Evolutionary conservation across 768 basidiomycete species (phyloP), one percentile per base, ranked within the genome.

Genomic region (Cytidiella melzeri): DNA sequence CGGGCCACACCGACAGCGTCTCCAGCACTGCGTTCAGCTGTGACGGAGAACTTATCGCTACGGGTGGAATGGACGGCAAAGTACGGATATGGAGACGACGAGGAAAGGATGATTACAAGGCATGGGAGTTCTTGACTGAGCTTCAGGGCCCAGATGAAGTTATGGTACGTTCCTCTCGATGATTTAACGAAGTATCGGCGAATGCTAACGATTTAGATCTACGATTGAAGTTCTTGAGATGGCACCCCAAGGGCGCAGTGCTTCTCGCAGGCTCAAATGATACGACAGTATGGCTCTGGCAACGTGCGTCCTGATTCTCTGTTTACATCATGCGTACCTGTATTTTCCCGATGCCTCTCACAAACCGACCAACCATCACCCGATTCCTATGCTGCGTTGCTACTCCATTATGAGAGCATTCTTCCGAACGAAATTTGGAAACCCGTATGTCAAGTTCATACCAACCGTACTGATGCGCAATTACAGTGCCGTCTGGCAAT

Each of bases 51-150:
- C 77, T 96, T 77, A 75, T 94, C 50, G 83, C 94, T 13, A 96
- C 94, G 0, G 96, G 95, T 9, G 96, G 96, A 0, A 98, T 99
- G 96, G 96, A 99, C 60, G 96, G 96, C 7, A 84, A 82, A 64
- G 84, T 97, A 34, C 75, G 94, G 53, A 71, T 99, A 53, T 99
- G 96, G 96, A 72, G 86, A 61, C 74, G 92, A 59, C 86, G 92
- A 12, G 85, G 83, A 4, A 84, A 72, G 56, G 81, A 84, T 40
- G 69, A 84, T 52, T 87, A 83, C 69, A 78, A 72, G 53, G 77
- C 70, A 45, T 99, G 96, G 96, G 94, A 97, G 66, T 95, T 98
- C 65, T 70, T 96, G 65, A 93, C 89, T 4, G 88, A 88, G 61
- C 70, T 99, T 28, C 86, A 92, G 57, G 95, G 95, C 2, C 90